Conservation (phyloP, 148 eudicot species). For the Salicornia ramosissima region DNA sequence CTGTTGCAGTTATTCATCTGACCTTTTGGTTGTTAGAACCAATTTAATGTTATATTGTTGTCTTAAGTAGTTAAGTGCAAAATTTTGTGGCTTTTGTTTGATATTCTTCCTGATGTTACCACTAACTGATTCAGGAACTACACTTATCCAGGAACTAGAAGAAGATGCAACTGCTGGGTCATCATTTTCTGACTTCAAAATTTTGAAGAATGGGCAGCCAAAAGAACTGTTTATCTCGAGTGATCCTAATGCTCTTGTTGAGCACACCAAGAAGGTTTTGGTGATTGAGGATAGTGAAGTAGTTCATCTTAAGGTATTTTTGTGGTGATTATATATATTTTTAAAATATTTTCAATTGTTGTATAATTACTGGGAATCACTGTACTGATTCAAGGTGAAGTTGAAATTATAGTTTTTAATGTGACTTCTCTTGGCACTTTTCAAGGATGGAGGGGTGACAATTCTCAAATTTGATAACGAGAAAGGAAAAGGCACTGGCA, state of each 20-base stretch:
- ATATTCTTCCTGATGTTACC: constrained; percentile 17
- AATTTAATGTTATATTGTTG: neutral
- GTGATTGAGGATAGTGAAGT: constrained; percentile 96
- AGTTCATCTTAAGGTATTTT: constrained; percentile 77
- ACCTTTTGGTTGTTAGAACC: neutral
- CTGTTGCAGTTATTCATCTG: neutral
- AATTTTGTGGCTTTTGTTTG: neutral
- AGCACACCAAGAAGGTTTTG: constrained; percentile 89
- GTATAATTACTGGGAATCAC: neutral
- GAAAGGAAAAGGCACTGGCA: constrained; percentile 50
- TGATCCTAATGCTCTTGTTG: constrained; percentile 88
- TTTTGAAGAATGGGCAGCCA: constrained; percentile 66
- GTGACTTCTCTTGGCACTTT: neutral
- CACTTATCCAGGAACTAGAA: constrained; percentile 50
- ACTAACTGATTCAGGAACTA: constrained; percentile 47
- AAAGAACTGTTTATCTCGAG: constrained; percentile 90
- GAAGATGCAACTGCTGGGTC: constrained; percentile 44
- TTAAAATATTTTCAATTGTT: neutral
- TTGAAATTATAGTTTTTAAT: neutral
- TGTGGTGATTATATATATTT: neutral
- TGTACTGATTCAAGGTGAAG: neutral
- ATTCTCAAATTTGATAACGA: constrained; percentile 73
- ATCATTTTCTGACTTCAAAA: constrained; percentile 60
- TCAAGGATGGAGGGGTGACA: constrained; percentile 82
- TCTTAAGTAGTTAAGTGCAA: neutral